A percentile compares a stretch with the other conserved stretches of the same genome.
Conservation (phyloP, 83 land plant genomes). For the Picea abies region DNA sequence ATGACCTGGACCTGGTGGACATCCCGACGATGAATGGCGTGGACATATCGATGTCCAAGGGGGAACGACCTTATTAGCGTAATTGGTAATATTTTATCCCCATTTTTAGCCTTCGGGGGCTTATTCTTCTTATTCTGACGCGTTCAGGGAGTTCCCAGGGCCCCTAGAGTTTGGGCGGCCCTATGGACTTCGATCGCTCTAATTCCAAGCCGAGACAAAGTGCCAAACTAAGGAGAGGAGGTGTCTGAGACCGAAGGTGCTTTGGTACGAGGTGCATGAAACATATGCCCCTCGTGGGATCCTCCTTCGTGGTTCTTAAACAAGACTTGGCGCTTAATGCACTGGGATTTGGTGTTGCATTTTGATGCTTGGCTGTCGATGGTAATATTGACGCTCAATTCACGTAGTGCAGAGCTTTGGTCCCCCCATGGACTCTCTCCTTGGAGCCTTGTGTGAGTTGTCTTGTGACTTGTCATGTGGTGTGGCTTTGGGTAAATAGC, state of each 20-base stretch:
- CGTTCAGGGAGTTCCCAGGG: constrained; percentile 91
- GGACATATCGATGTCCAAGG: constrained; percentile 96
- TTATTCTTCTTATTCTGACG: constrained; percentile 87
- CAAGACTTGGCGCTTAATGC: too few species aligned
- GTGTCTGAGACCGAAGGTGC: constrained; percentile 88
- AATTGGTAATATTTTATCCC: constrained; percentile 87
- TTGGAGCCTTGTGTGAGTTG: too few species aligned
- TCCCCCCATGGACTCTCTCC: too few species aligned
- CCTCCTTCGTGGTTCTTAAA: too few species aligned
- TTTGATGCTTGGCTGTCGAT: too few species aligned
- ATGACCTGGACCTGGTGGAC: constrained; percentile 94
- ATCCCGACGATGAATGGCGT: constrained; percentile 98
- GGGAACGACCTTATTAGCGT: constrained; percentile 81
- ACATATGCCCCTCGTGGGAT: too few species aligned
- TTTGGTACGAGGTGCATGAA: too few species aligned
- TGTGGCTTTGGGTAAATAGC: too few species aligned
- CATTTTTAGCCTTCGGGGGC: constrained; percentile 89
- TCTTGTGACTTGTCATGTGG: too few species aligned
- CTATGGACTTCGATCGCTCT: constrained; percentile 98
- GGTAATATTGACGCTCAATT: too few species aligned
- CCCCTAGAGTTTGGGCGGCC: constrained; percentile 95
- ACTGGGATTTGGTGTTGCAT: too few species aligned
- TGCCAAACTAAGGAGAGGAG: constrained; percentile 30
- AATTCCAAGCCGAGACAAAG: constrained; percentile 62
- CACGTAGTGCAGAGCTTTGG: too few species aligned